These are phyloP conservation scores for Gossypium ekmanianum DNA, from an alignment of 345 rosid species.

Conservation along the genomic window DNA sequence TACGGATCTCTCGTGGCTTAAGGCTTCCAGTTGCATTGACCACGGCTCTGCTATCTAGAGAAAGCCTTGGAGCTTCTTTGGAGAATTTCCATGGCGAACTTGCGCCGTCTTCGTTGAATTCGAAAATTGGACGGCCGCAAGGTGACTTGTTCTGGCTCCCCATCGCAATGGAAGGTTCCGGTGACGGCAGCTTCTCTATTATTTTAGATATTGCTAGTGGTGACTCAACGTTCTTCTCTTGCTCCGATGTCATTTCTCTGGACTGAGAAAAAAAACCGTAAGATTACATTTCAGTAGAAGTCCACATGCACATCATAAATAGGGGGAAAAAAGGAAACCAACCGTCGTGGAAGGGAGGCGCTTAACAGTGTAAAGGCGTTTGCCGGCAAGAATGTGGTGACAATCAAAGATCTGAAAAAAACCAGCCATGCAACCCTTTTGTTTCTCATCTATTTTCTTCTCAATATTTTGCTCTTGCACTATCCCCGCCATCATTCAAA, in stretches of 20 bases:
- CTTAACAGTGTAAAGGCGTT: slow-evolving; percentile 51
- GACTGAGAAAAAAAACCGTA: slow-evolving; percentile 17
- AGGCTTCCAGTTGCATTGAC: slow-evolving; percentile 83
- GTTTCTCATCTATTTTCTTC: slow-evolving; percentile 55
- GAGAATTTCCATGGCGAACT: slow-evolving; percentile 75
- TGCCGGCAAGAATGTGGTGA: slow-evolving; percentile 56
- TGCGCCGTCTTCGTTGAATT: slow-evolving; percentile 43
- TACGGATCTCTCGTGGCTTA: slow-evolving; percentile 72
- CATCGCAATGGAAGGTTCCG: slow-evolving; percentile 24
- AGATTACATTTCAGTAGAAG: not conserved
- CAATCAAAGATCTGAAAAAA: slow-evolving; percentile 93
- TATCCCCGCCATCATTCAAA: slow-evolving; percentile 36
- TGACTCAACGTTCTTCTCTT: slow-evolving; percentile 29
- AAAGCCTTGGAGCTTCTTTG: slow-evolving; percentile 88
- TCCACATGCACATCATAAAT: not conserved
- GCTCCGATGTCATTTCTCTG: slow-evolving; percentile 27
- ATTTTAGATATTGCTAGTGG: slow-evolving; percentile 31
- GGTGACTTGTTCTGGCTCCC: slow-evolving; percentile 34
- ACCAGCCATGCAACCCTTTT: slow-evolving; percentile 93
- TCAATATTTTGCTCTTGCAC: slow-evolving; percentile 51
- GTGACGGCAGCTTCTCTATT: slow-evolving; percentile 36
- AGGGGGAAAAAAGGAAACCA: not conserved
- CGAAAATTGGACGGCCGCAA: slow-evolving; percentile 46
- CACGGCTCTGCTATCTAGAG: slow-evolving; percentile 88
- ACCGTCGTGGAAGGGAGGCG: slow-evolving; percentile 57